Percentiles rank a stretch among this genome's conserved stretches.
Evolutionary conservation across 2,329 filamentous ascomycete genomes (phyloP).

Genomic region (Sordariomycetes sp.): DNA sequence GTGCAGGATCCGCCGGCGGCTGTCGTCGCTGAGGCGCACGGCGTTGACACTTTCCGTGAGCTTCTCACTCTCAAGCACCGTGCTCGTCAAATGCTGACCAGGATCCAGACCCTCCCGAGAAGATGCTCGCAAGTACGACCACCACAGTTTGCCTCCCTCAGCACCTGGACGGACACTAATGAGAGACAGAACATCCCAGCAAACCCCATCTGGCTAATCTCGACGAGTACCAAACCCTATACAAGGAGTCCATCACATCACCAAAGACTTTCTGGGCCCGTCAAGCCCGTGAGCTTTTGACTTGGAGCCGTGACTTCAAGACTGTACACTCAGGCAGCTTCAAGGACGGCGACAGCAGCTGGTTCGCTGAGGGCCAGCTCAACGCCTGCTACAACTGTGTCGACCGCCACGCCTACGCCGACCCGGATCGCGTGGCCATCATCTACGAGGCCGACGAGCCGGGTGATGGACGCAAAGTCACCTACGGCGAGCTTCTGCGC

Average conservation of each 20-base stretch:
- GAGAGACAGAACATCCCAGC: slow-evolving; percentile 52
- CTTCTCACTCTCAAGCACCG: slow-evolving; percentile 2
- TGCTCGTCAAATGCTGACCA: slow-evolving; percentile 12
- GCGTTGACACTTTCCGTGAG: slow-evolving; percentile 66
- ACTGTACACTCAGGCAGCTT: slow-evolving; percentile 77
- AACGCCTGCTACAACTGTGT: slow-evolving; percentile 98
- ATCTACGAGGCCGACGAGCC: slow-evolving; percentile 98
- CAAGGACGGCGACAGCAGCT: slow-evolving; percentile 72
- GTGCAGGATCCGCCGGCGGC: no score
- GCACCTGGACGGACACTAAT: background rate
- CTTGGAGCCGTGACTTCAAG: slow-evolving; percentile 86
- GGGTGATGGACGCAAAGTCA: slow-evolving; percentile 77
- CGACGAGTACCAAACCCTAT: slow-evolving; percentile 58
- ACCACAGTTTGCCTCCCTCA: background rate
- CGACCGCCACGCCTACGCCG: slow-evolving; percentile 90
- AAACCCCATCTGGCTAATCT: slow-evolving; percentile 57
- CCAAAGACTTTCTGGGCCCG: slow-evolving; percentile 86
- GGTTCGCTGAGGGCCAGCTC: slow-evolving; percentile 88
- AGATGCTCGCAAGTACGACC: slow-evolving; percentile 58
- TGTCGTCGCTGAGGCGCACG: slow-evolving; percentile 63
- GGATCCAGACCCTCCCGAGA: slow-evolving; percentile 48
- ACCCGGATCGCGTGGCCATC: slow-evolving; percentile 88
- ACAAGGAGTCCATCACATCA: slow-evolving; percentile 80
- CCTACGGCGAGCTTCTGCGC: slow-evolving; percentile 85
- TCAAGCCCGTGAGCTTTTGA: slow-evolving; percentile 78